A percentile compares a stretch with the other conserved stretches of the same genome.
phyloP scores from a whole-genome alignment of 805 yeast genomes.

The Priceomyces haplophilus region DNA sequence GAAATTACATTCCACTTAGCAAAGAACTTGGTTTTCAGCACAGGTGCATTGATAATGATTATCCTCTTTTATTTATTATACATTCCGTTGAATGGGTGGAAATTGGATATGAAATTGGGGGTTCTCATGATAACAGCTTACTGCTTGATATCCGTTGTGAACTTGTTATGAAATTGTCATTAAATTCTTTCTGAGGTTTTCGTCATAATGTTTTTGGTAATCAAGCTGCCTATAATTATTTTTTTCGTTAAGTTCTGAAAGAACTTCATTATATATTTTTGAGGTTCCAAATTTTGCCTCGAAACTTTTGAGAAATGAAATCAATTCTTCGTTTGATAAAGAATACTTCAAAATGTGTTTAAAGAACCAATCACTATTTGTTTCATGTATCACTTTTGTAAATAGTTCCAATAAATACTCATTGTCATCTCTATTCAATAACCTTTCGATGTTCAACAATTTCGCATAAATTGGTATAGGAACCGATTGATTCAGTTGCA shows the following conservation, averaged over 20 bases:
- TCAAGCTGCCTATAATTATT: neutral
- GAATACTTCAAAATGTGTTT: conserved; percentile 26
- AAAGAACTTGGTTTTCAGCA: conserved; percentile 21
- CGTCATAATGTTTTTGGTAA: neutral
- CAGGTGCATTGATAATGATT: conserved; percentile 23
- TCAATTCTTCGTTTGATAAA: conserved; percentile 15
- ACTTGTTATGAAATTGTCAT: conserved; percentile 12
- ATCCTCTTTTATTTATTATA: conserved; percentile 21
- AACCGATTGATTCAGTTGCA: conserved; percentile 18
- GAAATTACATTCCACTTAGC: conserved; percentile 18
- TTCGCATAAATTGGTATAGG: conserved; percentile 40
- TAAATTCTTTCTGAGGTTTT: neutral
- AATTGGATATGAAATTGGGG: conserved; percentile 29
- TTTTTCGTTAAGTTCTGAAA: neutral
- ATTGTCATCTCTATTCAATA: conserved; percentile 24
- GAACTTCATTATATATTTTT: neutral
- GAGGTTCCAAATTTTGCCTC: conserved; percentile 12
- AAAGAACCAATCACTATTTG: conserved; percentile 36
- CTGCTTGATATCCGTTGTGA: conserved; percentile 16
- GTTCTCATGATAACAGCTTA: conserved; percentile 21
- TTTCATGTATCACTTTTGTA: conserved; percentile 24
- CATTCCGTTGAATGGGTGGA: conserved; percentile 34
- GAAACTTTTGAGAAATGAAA: conserved; percentile 23
- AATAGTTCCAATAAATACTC: conserved; percentile 26
- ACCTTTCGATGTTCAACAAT: conserved; percentile 40